Conservation (phyloP, 192 early-diverging fungal genomes). For the Linnemannia exigua region DNA sequence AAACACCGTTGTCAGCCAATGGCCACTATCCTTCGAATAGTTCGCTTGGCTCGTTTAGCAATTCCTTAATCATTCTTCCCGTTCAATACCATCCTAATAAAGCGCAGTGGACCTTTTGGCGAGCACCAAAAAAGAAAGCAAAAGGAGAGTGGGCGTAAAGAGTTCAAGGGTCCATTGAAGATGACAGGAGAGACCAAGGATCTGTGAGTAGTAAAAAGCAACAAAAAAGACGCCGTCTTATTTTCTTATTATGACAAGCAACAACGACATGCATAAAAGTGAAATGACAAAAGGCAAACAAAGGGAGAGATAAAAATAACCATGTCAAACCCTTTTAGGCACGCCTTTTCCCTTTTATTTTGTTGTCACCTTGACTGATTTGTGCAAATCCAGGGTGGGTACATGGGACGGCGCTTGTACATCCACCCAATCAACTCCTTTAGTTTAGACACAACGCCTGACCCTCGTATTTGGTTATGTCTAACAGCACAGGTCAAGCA, state of each 20-base stretch:
- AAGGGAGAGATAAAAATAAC: background rate
- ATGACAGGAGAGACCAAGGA: background rate
- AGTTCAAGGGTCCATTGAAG: background rate
- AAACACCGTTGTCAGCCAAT: background rate
- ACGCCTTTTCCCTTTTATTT: background rate
- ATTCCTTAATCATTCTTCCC: too few relatives aligned
- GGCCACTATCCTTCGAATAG: background rate
- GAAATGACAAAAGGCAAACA: background rate
- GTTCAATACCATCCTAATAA: too few relatives aligned
- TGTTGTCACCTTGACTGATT: background rate
- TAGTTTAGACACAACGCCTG: background rate
- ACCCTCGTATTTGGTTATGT: background rate
- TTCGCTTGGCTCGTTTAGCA: too few relatives aligned
- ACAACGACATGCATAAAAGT: background rate
- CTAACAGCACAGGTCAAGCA: background rate
- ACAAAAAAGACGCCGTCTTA: background rate
- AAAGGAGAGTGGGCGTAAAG: background rate
- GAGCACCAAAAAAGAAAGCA: background rate
- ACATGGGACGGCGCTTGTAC: background rate
- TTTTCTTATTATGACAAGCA: background rate
- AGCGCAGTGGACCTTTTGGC: too few relatives aligned
- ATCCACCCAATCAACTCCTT: background rate
- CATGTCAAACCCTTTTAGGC: background rate
- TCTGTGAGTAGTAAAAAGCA: background rate
- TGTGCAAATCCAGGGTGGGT: background rate